Percentiles rank a stretch among this genome's conserved stretches.
These are phyloP conservation scores for Aspergillus sp. DNA, from an alignment of 2,329 filamentous ascomycete genomes.

Conservation along the genomic window DNA sequence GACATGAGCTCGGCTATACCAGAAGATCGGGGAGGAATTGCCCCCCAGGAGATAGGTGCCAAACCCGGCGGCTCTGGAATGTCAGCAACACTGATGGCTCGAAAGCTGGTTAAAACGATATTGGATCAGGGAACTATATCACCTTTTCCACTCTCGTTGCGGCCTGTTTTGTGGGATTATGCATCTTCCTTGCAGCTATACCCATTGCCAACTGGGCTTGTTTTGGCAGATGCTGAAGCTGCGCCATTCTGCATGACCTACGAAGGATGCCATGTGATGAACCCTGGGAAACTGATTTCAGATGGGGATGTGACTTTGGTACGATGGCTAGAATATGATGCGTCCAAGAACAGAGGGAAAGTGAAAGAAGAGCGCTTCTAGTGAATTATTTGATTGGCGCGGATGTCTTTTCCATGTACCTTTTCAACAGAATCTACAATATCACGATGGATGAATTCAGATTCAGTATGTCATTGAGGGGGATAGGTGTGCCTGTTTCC, in stretches of 20 bases:
- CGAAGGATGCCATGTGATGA: constrained; percentile 93
- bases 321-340: constrained; percentile 84
- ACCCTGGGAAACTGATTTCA: constrained; percentile 74
- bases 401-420: too few species aligned
- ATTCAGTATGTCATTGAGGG: too few species aligned
- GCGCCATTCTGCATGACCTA: constrained; percentile 85
- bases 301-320: constrained; percentile 63
- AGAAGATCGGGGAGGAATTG: constrained; percentile 16
- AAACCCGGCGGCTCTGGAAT: constrained; percentile 15
- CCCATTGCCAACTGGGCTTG: constrained; percentile 77
- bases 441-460: too few species aligned
- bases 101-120: constrained; percentile 82
- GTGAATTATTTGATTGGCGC: not conserved
- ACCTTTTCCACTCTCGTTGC: constrained; percentile 73
- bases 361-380: constrained; percentile 61
- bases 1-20: constrained; percentile 28
- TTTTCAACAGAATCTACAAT: too few species aligned
- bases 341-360: constrained; percentile 56
- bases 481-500: too few species aligned
- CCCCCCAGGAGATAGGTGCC: constrained; percentile 9
- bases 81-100: constrained; percentile 47
- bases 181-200: constrained; percentile 73
- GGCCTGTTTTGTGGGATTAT: constrained; percentile 89
- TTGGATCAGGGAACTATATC: constrained; percentile 86
- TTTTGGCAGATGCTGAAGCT: constrained; percentile 76